Conservation (phyloP, 345 rosid species). For the Citrus sinensis region DNA sequence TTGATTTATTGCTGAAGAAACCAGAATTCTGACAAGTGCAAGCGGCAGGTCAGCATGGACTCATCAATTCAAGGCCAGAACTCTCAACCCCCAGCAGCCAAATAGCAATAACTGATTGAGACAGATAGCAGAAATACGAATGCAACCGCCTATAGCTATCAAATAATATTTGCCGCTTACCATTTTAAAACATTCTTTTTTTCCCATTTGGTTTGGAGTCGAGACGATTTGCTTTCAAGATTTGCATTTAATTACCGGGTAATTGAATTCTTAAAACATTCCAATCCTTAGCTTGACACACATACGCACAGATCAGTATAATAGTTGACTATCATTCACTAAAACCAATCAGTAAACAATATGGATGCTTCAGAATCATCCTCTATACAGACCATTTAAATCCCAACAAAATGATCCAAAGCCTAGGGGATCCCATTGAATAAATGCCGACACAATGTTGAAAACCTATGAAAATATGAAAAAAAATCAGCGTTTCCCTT, state of each 20-base stretch:
- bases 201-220: no score
- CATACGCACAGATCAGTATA: background rate
- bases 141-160: background rate
- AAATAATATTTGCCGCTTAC: background rate
- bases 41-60: background rate
- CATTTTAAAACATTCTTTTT: background rate
- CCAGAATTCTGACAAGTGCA: constrained; percentile 1
- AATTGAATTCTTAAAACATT: background rate
- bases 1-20: background rate
- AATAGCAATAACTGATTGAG: background rate
- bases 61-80: background rate
- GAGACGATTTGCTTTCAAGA: background rate
- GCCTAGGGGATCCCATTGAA: background rate
- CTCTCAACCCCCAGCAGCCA: background rate
- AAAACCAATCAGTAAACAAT: background rate
- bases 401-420: background rate
- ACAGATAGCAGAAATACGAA: background rate
- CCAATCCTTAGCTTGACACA: background rate
- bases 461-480: background rate
- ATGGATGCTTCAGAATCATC: background rate
- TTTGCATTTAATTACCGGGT: background rate
- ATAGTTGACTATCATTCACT: background rate
- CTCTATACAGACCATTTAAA: background rate
- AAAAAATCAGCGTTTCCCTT: background rate
- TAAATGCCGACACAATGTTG: background rate